Evolutionary conservation across 192 early-diverging fungal species (phyloP), one percentile per base, ranked within the genome.

Genomic region (Entomortierella beljakovae): DNA sequence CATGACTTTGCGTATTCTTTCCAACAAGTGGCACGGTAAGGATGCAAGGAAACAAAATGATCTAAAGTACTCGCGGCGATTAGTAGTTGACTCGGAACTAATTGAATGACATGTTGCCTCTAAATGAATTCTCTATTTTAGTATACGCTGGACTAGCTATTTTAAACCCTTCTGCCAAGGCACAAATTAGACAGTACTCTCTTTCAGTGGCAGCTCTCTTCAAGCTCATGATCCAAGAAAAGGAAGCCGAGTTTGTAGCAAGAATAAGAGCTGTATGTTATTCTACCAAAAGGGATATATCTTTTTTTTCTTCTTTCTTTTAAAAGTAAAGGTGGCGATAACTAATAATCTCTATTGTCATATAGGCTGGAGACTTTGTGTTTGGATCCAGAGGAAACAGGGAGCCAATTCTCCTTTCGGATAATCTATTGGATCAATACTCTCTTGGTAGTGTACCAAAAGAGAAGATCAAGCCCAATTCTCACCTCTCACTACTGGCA

Each of bases 21-120:
- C 88, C 31, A 94, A 90, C 83, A 99, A 99, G 73, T 99, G 97
- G 96, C 97, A 99, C 70, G 97, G 94, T 91, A 80, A 75, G 69
- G 6, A 22, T 10, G 2, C 1, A 31, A n/a, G n/a, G n/a, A n/a
- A n/a, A n/a, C n/a, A n/a, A n/a, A n/a, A n/a, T n/a, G n/a, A n/a
- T n/a, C n/a, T n/a, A n/a, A n/a, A n/a, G n/a, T n/a, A n/a, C n/a
- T n/a, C n/a, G n/a, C n/a, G n/a, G n/a, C n/a, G n/a, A n/a, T n/a
- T n/a, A n/a, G n/a, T n/a, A n/a, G n/a, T n/a, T n/a, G n/a, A n/a
- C n/a, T n/a, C n/a, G n/a, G n/a, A n/a, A n/a, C n/a, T n/a, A n/a
- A n/a, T n/a, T n/a, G n/a, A n/a, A n/a, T n/a, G n/a, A n/a, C n/a
- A n/a, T n/a, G n/a, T n/a, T n/a, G n/a, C n/a, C n/a, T n/a, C n/a